Evolutionary conservation across 1,284 basidiomycete species (phyloP), one percentile per base, ranked within the genome.

Genomic region (Gomphus bonarii): DNA sequence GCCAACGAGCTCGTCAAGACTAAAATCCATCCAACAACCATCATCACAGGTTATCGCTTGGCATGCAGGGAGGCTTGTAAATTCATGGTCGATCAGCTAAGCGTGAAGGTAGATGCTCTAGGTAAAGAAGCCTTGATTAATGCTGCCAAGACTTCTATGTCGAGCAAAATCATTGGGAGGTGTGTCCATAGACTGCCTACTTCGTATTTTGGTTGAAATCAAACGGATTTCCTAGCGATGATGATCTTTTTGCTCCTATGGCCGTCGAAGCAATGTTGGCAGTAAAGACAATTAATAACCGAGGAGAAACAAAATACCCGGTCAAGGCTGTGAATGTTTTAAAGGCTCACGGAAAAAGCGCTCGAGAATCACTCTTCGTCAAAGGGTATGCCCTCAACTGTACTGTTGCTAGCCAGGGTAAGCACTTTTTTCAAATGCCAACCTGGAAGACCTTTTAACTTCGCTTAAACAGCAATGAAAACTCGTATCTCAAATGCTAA

Each of bases 241-340:
- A 98, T 68, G 95, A 98, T 70, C 79, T 99, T 60, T 99, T 99
- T 70, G 94, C 95, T 12, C 93, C 95, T 51, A 90, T 99, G 82
- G 95, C 95, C 54, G 97, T 99, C 16, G 95, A 99, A 65, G 97
- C 97, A 35, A 99, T 99, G 94, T 81, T 95, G 43, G 89, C 97
- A 2, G 97, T 99, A 61, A 95, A 89, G 76, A 95, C 94, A 5
- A 84, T 93, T 63, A 99, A 99, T 72, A 75, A 85, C 61, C 85
- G 94, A 59, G 97, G 97, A 38, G 97, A 99, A 72, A 88, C 90
- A 68, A 99, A 97, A 73, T 99, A 99, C 73, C 97, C 97, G 8
- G 97, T 99, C 65, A 99, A 99, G 75, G 97, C 97, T 1, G 97
- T 99, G 63, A 99, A 99, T 68, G 84, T 99, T n/a, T 79, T 99